Base-by-base conservation (phyloP, 148 eudicot genomes). In the Camellia granthamiana region DNA sequence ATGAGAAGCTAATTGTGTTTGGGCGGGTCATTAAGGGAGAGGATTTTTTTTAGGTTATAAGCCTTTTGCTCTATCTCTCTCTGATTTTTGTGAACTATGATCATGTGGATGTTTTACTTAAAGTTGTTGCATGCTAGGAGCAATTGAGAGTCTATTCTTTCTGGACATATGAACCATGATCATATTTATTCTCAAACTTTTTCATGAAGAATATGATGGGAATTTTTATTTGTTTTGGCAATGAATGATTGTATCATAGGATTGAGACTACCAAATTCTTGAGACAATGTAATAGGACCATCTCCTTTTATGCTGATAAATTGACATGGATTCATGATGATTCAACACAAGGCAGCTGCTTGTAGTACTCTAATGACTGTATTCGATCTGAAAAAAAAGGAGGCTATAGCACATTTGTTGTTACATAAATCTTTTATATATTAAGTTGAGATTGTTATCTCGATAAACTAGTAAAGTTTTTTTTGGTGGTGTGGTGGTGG, bases 11-110 rank as follows among this genome's bases (percentile, higher is more conserved):
- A 52, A 91, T 83, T 86, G 92, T 93, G 62, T 93, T 96, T 81
- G 99, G 99, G 74, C 87, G 92, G 69, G 98, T 96, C 49, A 84
- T 92, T 30, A 89, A 88, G 86, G 99, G 99, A 80, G 93, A 93
- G 83, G 99, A 96, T 72, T 90, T 96, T 78, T 97, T 96, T 79
- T 98, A 96, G 99, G 99, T 94, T 79, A 79, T 43, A 21, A 58
- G 52, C 58, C 38, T 73, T 52, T 13, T 13, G 44, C 43, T 13
- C 49, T 30, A 16, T 59, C 72, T 77, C 68, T 16, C 21, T 13
- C 21, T n/a, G 13, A 3, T 73, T 23, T 19, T 18, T 23, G 6
- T 63, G 3, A 23, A 51, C 16, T 21, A 21, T 12, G 11, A 52
- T 9, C 10, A 3, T 71, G 41, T 71, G 5, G 38, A 47, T n/a